Evolutionary conservation across 2,329 filamentous ascomycete genomes (phyloP).

Genomic region (Penicillium sp.): DNA sequence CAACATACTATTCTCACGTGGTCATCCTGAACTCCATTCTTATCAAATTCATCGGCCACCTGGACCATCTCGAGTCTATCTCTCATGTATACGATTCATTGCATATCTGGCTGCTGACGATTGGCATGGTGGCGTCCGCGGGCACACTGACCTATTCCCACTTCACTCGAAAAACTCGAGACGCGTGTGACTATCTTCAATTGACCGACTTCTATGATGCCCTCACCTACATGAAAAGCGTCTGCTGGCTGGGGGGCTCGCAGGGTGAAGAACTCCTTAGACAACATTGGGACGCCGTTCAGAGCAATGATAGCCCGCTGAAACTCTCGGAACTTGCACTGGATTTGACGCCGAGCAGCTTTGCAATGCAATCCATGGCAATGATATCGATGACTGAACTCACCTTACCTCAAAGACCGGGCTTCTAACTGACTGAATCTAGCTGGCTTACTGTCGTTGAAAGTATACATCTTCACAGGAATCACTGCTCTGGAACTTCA

Average conservation of each 20-base stretch:
- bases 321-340: not conserved
- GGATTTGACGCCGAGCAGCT: not conserved
- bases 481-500: too few relatives aligned
- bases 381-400: too few relatives aligned
- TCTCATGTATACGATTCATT: slow-evolving; percentile 27
- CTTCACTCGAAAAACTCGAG: not conserved
- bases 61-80: slow-evolving; percentile 26
- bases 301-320: not conserved
- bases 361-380: not conserved
- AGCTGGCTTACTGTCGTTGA: not conserved
- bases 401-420: too few relatives aligned
- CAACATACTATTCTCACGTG: slow-evolving; percentile 59
- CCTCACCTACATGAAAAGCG: not conserved
- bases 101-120: slow-evolving; percentile 46
- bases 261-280: not conserved
- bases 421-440: too few relatives aligned
- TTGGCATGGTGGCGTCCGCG: slow-evolving; percentile 42
- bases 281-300: not conserved
- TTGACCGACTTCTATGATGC: not conserved
- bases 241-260: not conserved
- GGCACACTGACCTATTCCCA: not conserved
- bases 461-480: not conserved
- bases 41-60: slow-evolving; percentile 33
- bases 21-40: slow-evolving; percentile 43
- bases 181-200: not conserved